Percentiles rank a stretch among this genome's conserved stretches.
phyloP scores from a whole-genome alignment of 2,329 filamentous ascomycete species.

The Trichoderma arundinaceum region DNA sequence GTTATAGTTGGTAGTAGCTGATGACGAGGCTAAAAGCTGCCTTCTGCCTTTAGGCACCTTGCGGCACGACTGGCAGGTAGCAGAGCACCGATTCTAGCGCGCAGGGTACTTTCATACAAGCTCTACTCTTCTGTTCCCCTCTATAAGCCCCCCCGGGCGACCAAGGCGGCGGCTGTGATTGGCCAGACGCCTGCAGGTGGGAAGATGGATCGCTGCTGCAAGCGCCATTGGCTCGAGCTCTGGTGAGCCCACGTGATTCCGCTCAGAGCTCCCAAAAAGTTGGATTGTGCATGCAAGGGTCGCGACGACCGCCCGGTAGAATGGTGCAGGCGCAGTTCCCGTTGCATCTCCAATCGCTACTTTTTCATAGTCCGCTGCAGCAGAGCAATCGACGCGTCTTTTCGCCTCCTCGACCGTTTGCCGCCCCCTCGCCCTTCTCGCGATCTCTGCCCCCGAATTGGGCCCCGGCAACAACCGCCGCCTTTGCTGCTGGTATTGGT shows the following conservation, averaged over 20 bases:
- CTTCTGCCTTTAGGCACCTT: constrained; percentile 53
- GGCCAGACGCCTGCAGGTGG: constrained; percentile 34
- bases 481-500: background rate
- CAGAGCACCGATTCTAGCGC: background rate
- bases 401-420: background rate
- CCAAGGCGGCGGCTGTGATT: constrained; percentile 37
- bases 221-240: constrained; percentile 34
- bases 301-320: constrained; percentile 31
- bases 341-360: constrained; percentile 12
- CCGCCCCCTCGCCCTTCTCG: constrained; percentile 15
- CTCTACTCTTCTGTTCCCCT: constrained; percentile 25
- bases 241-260: constrained; percentile 38
- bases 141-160: constrained; percentile 32
- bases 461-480: constrained; percentile 3
- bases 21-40: constrained; percentile 63
- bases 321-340: constrained; percentile 25
- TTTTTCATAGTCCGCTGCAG: constrained; percentile 15
- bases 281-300: constrained; percentile 30
- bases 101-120: constrained; percentile 32
- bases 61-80: constrained; percentile 8
- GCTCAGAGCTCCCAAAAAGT: constrained; percentile 36
- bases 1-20: constrained; percentile 43
- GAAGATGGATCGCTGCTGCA: constrained; percentile 8
- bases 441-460: constrained; percentile 14
- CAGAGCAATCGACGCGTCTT: constrained; percentile 18